Evolutionary conservation across 2,329 filamentous ascomycete species (phyloP).

Genomic region (Chaetomium olivaceum): DNA sequence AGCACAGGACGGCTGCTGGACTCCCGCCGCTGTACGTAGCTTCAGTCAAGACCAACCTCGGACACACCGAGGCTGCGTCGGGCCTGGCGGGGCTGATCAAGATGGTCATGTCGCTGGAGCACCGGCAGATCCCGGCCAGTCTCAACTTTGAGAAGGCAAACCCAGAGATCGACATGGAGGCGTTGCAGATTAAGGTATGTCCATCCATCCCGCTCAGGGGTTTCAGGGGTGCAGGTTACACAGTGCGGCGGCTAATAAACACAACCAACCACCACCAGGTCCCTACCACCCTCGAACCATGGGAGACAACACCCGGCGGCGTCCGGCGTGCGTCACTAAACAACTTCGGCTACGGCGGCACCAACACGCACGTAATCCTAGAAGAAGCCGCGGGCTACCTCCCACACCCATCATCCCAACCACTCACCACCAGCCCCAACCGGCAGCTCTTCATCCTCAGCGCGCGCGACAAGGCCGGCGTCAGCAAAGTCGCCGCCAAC

Average conservation of each 20-base stretch:
- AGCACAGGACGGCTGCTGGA: background rate
- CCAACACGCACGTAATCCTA: slow-evolving; percentile 19
- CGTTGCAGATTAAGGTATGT: slow-evolving; percentile 36
- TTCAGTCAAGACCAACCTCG: slow-evolving; percentile 35
- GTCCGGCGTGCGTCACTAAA: slow-evolving; percentile 9
- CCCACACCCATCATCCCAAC: no score
- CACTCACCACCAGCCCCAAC: background rate
- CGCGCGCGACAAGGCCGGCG: background rate
- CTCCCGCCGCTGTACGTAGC: slow-evolving; percentile 26
- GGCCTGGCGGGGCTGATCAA: slow-evolving; percentile 43
- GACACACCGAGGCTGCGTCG: slow-evolving; percentile 42
- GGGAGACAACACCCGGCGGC: slow-evolving; percentile 15
- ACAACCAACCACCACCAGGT: background rate
- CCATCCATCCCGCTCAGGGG: no score
- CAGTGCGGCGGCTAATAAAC: background rate
- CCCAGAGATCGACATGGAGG: slow-evolving; percentile 28
- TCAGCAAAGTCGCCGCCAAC: background rate
- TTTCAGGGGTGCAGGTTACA: background rate
- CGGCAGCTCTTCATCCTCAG: background rate
- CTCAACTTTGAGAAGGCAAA: slow-evolving; percentile 37
- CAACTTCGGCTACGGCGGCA: slow-evolving; percentile 21
- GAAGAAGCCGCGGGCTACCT: background rate
- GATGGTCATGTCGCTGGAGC: slow-evolving; percentile 35
- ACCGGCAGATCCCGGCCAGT: slow-evolving; percentile 37
- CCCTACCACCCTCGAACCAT: slow-evolving; percentile 16